These are phyloP conservation scores for Rosa hybrid DNA, from an alignment of 331 rosid species.

Conservation along the genomic window DNA sequence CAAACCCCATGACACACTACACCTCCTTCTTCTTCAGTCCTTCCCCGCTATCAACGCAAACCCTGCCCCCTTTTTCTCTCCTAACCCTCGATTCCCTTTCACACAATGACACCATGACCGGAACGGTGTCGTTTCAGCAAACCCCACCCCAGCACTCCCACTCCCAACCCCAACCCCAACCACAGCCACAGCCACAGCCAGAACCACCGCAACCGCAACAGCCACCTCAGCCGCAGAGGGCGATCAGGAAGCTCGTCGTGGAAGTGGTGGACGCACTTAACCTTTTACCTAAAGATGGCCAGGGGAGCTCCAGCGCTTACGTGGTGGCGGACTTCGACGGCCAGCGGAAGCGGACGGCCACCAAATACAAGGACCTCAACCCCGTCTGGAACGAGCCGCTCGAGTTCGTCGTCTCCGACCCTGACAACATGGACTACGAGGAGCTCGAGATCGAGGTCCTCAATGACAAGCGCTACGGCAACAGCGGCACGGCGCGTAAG, in stretches of 20 bases:
- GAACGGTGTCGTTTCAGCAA: constrained; percentile 66
- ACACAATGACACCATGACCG: constrained; percentile 58
- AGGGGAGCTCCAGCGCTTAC: constrained; percentile 91
- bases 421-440: constrained; percentile 73
- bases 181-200: constrained; percentile 8
- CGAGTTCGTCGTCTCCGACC: constrained; percentile 84
- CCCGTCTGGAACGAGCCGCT: constrained; percentile 83
- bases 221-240: constrained; percentile 19
- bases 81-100: background rate
- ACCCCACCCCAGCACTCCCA: background rate
- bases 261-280: constrained; percentile 80
- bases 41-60: constrained; percentile 36
- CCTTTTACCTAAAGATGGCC: constrained; percentile 94
- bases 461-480: constrained; percentile 75
- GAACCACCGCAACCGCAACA: background rate
- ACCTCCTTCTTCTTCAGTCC: background rate
- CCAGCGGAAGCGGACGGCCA: constrained; percentile 77
- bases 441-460: constrained; percentile 87
- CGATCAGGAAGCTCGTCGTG: constrained; percentile 55
- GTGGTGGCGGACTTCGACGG: constrained; percentile 85
- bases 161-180: constrained; percentile 14
- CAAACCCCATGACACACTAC: constrained; percentile 3
- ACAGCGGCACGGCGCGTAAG: constrained; percentile 64
- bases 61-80: background rate
- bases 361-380: constrained; percentile 68